Base-by-base conservation (phyloP, 129 eudicot genomes). In the Centrapalus pauciflorus region DNA sequence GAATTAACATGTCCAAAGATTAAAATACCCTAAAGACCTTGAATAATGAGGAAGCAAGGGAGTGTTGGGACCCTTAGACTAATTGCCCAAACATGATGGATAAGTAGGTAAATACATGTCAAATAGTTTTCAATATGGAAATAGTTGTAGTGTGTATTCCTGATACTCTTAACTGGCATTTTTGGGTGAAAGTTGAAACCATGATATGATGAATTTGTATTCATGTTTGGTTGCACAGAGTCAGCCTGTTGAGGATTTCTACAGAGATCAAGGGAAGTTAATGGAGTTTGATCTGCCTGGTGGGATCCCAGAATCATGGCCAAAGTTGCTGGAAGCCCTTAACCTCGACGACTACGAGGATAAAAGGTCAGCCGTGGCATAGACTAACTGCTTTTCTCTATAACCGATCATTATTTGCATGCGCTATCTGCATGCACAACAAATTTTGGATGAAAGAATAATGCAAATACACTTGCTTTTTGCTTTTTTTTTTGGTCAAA, bases 221-320 rank as follows among this genome's bases (percentile, higher is more conserved):
- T 54, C 5, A 5, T 72, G 63, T 69, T 56, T 73, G 54, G 61
- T 63, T 64, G 55, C 71, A 38, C 88, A 94, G 99, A 94, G 99
- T 71, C 95, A 82, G 41, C 99, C 99, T 0, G 95, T 94, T n/a
- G 99, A 94, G 84, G 97, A 81, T 25, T 94, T 77, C 51, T 94
- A 94, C 63, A 81, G 79, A 19, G 60, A 66, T 56, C 88, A 77
- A 78, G 94, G 94, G 37, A 94, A 94, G 56, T 34, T 94, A 71
- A 68, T 94, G 80, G 97, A 89, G 74, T 94, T 94, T 67, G 85
- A 85, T 73, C 75, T 94, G 17, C 99, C 99, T 16, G 99, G 99
- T 74, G 99, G 99, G 14, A 84, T 94, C 67, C 95, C 95, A 12
- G 99, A 89, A 76, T 84, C 99, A 57, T 94, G 90, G 99, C 97